Conservation (phyloP, 2,329 filamentous ascomycete species). For the Diaporthe sp. region DNA sequence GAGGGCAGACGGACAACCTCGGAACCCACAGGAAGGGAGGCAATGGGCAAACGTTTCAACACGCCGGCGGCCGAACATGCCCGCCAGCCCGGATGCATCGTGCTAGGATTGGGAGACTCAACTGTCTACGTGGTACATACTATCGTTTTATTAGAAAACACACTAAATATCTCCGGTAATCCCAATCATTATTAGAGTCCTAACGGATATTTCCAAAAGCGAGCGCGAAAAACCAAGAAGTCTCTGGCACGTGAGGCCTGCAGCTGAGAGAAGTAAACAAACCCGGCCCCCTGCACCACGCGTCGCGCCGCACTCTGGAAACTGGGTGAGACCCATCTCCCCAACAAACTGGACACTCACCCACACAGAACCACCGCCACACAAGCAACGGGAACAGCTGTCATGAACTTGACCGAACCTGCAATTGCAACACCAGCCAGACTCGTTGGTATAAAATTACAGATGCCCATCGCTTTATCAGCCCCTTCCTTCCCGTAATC, state of each 20-base stretch:
- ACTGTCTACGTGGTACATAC: neutral
- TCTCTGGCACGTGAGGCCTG: constrained; percentile 24
- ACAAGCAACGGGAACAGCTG: neutral
- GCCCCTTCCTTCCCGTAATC: constrained; percentile 24
- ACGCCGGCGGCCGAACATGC: neutral
- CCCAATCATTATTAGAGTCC: neutral
- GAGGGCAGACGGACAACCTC: neutral
- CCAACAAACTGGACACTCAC: constrained; percentile 7
- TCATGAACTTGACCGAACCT: constrained; percentile 18
- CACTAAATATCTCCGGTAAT: neutral
- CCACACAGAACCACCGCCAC: neutral
- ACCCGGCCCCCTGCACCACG: constrained; percentile 27
- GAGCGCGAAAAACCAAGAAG: neutral
- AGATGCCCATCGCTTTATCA: constrained; percentile 42
- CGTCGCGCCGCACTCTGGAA: constrained; percentile 31
- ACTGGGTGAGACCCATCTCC: constrained; percentile 1
- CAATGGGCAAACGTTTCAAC: neutral
- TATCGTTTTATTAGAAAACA: neutral
- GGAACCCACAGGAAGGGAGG: neutral
- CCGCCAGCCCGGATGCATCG: neutral
- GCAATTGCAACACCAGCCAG: constrained; percentile 38
- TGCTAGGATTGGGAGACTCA: neutral
- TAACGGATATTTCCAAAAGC: neutral
- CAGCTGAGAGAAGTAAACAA: constrained; percentile 26
- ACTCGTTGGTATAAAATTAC: constrained; percentile 55